phyloP scores from a whole-genome alignment of 2,329 filamentous ascomycete species.

The Phaeosphaeria sp. region DNA sequence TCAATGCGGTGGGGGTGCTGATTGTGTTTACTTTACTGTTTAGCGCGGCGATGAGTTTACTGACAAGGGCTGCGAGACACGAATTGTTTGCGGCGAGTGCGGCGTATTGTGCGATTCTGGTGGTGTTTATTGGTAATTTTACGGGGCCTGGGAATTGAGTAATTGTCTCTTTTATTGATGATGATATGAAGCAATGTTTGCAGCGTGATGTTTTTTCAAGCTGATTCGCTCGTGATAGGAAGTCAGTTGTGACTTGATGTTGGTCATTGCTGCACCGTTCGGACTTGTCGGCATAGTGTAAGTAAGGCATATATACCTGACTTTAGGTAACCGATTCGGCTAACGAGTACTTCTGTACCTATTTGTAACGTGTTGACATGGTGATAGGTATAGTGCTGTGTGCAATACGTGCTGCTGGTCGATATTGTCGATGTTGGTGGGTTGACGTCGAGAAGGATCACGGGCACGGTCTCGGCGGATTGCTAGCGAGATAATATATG shows the following conservation, averaged over 20 bases:
- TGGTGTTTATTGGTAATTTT: constrained; percentile 51
- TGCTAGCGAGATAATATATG: neutral
- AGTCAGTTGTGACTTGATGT: too few species aligned
- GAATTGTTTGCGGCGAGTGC: constrained; percentile 49
- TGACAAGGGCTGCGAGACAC: constrained; percentile 46
- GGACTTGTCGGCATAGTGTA: too few species aligned
- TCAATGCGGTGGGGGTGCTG: constrained; percentile 51
- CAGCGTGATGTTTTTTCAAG: too few species aligned
- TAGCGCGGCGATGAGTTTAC: constrained; percentile 45
- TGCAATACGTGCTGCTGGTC: neutral
- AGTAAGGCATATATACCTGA: too few species aligned
- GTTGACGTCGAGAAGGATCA: neutral
- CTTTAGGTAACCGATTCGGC: neutral
- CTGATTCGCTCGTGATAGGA: too few species aligned
- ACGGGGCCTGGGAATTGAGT: constrained; percentile 39
- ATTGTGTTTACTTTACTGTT: constrained; percentile 51
- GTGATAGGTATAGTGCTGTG: neutral
- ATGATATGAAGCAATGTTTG: neutral
- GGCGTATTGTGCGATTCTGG: constrained; percentile 49
- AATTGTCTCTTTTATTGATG: neutral
- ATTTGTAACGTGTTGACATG: neutral
- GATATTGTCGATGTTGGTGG: neutral
- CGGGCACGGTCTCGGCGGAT: neutral
- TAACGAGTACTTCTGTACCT: neutral
- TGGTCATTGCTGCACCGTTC: too few species aligned